A percentile compares a stretch with the other conserved stretches of the same genome.
phyloP scores from a whole-genome alignment of 2,329 filamentous ascomycete genomes.

The Paracoccidioides lutzii region DNA sequence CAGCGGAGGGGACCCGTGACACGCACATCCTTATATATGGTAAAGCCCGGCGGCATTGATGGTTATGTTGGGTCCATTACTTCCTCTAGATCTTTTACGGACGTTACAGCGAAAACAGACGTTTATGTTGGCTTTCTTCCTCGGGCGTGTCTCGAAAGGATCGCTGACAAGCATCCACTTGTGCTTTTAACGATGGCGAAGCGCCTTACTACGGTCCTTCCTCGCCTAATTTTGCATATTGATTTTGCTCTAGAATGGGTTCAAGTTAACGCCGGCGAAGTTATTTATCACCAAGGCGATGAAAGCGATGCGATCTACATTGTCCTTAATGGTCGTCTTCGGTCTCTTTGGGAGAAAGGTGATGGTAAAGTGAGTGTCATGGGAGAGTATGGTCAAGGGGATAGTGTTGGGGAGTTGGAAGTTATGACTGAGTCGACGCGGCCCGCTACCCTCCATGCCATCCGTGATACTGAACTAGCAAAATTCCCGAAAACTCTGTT shows the following conservation, averaged over 20 bases:
- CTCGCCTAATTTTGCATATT: slow-evolving; percentile 83
- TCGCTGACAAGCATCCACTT: slow-evolving; percentile 85
- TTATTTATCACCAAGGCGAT: slow-evolving; percentile 84
- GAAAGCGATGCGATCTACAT: slow-evolving; percentile 98
- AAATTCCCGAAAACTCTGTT: slow-evolving; percentile 94
- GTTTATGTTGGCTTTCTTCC: slow-evolving; percentile 95
- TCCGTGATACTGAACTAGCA: slow-evolving; percentile 88
- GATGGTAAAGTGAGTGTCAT: slow-evolving; percentile 73
- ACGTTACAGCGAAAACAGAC: slow-evolving; percentile 94
- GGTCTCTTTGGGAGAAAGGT: slow-evolving; percentile 68
- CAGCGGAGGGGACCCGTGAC: slow-evolving; percentile 28
- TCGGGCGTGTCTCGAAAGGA: slow-evolving; percentile 69
- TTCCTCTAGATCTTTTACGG: slow-evolving; percentile 89
- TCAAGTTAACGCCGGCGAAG: slow-evolving; percentile 87
- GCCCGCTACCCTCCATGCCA: slow-evolving; percentile 86
- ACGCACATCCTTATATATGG: slow-evolving; percentile 68
- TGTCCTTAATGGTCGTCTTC: slow-evolving; percentile 81
- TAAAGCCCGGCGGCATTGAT: slow-evolving; percentile 87
- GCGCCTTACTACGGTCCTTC: slow-evolving; percentile 74
- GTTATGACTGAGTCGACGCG: slow-evolving; percentile 88
- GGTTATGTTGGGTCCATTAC: slow-evolving; percentile 92
- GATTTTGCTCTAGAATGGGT: slow-evolving; percentile 98
- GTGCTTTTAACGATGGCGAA: slow-evolving; percentile 94
- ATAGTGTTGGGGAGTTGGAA: slow-evolving; percentile 93
- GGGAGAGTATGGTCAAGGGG: slow-evolving; percentile 90